Conservation (phyloP, 2,329 filamentous ascomycete species). For the Akanthomyces dipterigenus region DNA sequence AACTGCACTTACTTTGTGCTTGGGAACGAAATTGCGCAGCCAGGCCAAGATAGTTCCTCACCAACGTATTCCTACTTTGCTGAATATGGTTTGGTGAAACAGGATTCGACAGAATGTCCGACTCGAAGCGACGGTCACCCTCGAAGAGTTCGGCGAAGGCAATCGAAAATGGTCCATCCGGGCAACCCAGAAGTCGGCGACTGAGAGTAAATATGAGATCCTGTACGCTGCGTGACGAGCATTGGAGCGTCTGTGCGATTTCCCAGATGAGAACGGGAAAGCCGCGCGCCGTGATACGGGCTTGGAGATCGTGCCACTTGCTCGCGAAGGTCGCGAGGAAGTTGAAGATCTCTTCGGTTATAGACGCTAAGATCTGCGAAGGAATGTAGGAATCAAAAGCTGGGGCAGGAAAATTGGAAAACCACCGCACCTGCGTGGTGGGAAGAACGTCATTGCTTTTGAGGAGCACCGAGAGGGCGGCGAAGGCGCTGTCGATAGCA, state of each 20-base stretch:
- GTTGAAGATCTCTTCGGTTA: conserved; percentile 11
- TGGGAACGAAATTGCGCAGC: not conserved
- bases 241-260: conserved; percentile 18
- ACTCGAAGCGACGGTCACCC: conserved; percentile 21
- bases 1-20: not conserved
- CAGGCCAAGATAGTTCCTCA: not conserved
- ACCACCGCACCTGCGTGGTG: conserved; percentile 24
- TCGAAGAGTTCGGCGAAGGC: conserved; percentile 20
- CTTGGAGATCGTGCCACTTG: conserved; percentile 18
- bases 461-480: conserved; percentile 28
- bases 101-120: not conserved
- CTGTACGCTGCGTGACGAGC: conserved; percentile 20
- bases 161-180: conserved; percentile 15
- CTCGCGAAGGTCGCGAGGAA: conserved; percentile 21
- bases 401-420: conserved; percentile 29
- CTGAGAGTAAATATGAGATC: conserved; percentile 24
- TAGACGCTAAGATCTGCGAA: not conserved
- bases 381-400: conserved; percentile 21
- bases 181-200: conserved; percentile 21
- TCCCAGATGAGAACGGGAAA: conserved; percentile 26
- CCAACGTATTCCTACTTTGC: not conserved
- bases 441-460: conserved; percentile 30
- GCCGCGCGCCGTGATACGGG: conserved; percentile 13
- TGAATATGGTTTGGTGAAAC: not conserved
- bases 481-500: conserved; percentile 27